Base-by-base conservation (phyloP, 345 rosid species). In the Kernera saxatilis region DNA sequence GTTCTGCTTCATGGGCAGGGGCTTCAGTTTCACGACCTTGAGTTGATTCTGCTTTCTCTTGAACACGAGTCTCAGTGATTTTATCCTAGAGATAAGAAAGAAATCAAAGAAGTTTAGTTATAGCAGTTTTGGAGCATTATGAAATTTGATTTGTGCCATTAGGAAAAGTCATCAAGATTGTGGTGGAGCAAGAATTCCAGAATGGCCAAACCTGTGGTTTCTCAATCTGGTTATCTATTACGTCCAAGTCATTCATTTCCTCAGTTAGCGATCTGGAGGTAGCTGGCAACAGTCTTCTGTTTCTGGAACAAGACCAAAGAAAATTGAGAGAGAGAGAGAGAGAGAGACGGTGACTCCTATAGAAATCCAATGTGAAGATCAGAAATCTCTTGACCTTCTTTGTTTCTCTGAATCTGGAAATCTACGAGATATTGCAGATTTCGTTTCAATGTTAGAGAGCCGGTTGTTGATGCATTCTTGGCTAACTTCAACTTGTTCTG, bases 231-330 rank as follows among this genome's bases (percentile, higher is more conserved):
- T 35, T 45, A 41, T 86, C 87, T 32, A 81, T 81, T 18, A 85
- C 40, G 33, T 78, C 84, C 57, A 81, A 72, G 48, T 75, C 66
- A 68, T 71, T 73, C 73, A 85, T 73, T 61, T 93, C 86, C 78
- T 84, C 84, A 11, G 86, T 62, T 64, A 89, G 64, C 21, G 85
- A 74, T 37, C 72, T 62, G 19, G 93, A 79, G 57, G 91, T 70
- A 13, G 81, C 88, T 59, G 96, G 97, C 80, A 83, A 35, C 22
- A 90, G 80, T 67, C 87, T 88, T 90, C 93, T 88, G 81, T 11
- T 56, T 54, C 79, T 75, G 65, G 22, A 53, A 45, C 22, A 74
- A 25, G 8, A 44, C 8, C 51, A 61, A 62, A 69, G 29, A 75
- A 6, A 53, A 45, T 35, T 52, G 39, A 52, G 70, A 61, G 6